Base-by-base conservation (phyloP, 2,329 filamentous ascomycete species). In the Truncatella angustata region DNA sequence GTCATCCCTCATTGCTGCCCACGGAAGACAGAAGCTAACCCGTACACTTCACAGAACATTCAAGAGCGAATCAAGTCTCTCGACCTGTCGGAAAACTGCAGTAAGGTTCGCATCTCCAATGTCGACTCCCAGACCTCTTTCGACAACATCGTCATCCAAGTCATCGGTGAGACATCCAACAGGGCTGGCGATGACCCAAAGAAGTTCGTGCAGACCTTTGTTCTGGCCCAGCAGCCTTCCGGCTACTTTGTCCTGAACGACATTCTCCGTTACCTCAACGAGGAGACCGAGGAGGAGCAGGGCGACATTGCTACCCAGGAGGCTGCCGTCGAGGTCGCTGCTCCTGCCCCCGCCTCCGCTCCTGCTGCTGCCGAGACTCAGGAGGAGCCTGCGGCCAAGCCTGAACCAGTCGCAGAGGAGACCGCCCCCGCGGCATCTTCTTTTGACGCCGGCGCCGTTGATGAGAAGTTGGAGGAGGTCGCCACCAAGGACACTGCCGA, bases 221-320 rank as follows among this genome's bases (percentile, higher is more conserved):
- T 99, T 57, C 88, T 99, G 57, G 94, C 94, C 45, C 86, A 93
- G 72, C 94, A 99, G 76, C 91, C 91, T 46, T 96, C 93, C 52
- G 94, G 94, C 58, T 99, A 97, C 79, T 99, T 96, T 64, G 93
- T 99, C 30, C 83, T 99, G 63, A 99, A 99, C 73, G 94, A 99
- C 67, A 96, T 99, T 69, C 91, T 97, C 18, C 84, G 94, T 63
- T 97, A 95, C 73, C 86, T 99, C 60, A 85, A 87, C 58, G 90
- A 94, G 56, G 89, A 93, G 63, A 81, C 81, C 37, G 91, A 97
- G 55, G 90, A 90, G 54, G 85, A 87, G 56, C 73, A 84, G 61
- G 73, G 76, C 43, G 79, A 84, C 44, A 60, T 59, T 50, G 51
- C 61, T 24, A 59, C 56, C 12, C 57, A 43, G 26, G 61, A 60